A percentile compares a stretch with the other conserved stretches of the same genome.
Evolutionary conservation across 179 eudicot genomes (phyloP).

Genomic region (Spergularia azorica): DNA sequence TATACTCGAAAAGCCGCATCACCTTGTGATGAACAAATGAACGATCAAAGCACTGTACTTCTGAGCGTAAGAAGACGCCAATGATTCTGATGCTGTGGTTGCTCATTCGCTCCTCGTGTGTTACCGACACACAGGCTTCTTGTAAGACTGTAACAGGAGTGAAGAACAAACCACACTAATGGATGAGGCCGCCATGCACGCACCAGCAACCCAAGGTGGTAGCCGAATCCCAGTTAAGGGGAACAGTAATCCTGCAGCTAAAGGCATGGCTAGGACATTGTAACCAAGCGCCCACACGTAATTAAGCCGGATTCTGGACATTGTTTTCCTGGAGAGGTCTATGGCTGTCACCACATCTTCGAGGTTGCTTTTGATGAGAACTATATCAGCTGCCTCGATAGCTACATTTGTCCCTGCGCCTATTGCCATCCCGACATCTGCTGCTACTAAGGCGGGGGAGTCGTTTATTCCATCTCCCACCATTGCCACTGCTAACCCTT

Average conservation of each 20-base stretch:
- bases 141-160: slow-evolving; percentile 80
- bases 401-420: slow-evolving; percentile 98
- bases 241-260: slow-evolving; percentile 81
- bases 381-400: slow-evolving; percentile 94
- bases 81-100: background rate
- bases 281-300: slow-evolving; percentile 98
- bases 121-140: slow-evolving; percentile 55
- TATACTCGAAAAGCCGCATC: too few relatives aligned
- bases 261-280: slow-evolving; percentile 85
- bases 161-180: slow-evolving; percentile 93
- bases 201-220: slow-evolving; percentile 99
- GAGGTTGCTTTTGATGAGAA: slow-evolving; percentile 79
- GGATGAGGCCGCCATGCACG: slow-evolving; percentile 98
- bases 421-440: slow-evolving; percentile 96
- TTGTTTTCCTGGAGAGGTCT: slow-evolving; percentile 84
- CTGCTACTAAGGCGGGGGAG: slow-evolving; percentile 90
- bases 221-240: slow-evolving; percentile 84
- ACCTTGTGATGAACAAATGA: too few relatives aligned
- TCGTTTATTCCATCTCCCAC: slow-evolving; percentile 97
- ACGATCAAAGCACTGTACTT: background rate
- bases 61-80: background rate
- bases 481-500: slow-evolving; percentile 82
- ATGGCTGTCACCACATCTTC: slow-evolving; percentile 93
- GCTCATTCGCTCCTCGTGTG: slow-evolving; percentile 8
- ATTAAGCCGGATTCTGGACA: slow-evolving; percentile 73